A percentile compares a stretch with the other conserved stretches of the same genome.
These are phyloP conservation scores for Fusarium falciforme DNA, from an alignment of 2,329 filamentous ascomycete species.

Conservation along the genomic window DNA sequence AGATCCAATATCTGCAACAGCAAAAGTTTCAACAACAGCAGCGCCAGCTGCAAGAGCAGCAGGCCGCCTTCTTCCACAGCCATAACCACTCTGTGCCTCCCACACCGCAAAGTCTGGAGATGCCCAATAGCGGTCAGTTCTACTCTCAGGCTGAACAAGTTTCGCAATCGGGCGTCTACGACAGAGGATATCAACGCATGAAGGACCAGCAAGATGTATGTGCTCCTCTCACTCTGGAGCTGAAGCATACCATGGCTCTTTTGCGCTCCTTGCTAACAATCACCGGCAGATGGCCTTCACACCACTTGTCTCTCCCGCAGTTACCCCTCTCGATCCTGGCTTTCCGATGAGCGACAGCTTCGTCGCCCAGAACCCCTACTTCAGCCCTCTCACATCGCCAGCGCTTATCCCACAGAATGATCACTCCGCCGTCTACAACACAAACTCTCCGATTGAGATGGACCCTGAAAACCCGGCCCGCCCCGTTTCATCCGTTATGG, in stretches of 20 bases:
- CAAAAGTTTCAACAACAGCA: constrained; percentile 72
- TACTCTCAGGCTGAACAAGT: constrained; percentile 68
- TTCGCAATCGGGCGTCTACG: constrained; percentile 70
- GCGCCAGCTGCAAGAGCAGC: constrained; percentile 68
- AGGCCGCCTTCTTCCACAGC: constrained; percentile 63
- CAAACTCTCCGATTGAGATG: constrained; percentile 69
- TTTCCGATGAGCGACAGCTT: constrained; percentile 71
- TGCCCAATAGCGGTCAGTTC: constrained; percentile 68
- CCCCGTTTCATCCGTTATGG: constrained; percentile 55
- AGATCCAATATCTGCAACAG: constrained; percentile 74
- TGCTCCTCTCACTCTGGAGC: background rate
- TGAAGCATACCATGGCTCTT: background rate
- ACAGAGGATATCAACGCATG: constrained; percentile 70
- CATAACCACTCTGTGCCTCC: constrained; percentile 76
- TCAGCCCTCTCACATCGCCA: constrained; percentile 85
- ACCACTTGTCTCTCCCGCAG: constrained; percentile 84
- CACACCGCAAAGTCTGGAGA: constrained; percentile 83
- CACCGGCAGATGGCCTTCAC: constrained; percentile 76
- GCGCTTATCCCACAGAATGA: constrained; percentile 72
- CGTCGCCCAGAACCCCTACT: constrained; percentile 74
- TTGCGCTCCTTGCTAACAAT: constrained; percentile 15
- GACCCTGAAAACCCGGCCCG: constrained; percentile 59
- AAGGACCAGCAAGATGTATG: constrained; percentile 77
- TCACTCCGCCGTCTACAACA: constrained; percentile 33
- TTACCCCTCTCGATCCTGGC: constrained; percentile 80